Conservation (phyloP, 2,329 filamentous ascomycete species). For the Talaromyces amestolkiae region DNA sequence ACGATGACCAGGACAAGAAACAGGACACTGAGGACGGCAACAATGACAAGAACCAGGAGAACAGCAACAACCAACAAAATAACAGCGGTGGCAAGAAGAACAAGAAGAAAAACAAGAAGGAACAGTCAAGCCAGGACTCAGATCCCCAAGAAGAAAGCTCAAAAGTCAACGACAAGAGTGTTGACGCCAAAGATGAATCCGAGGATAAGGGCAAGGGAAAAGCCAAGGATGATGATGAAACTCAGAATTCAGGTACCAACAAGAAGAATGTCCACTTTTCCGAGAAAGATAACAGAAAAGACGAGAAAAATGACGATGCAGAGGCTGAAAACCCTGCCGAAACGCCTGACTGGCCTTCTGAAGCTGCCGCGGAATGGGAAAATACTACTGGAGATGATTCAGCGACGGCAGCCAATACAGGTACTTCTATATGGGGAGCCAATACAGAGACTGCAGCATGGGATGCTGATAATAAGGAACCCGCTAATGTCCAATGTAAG, state of each 20-base stretch:
- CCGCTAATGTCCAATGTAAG: not conserved
- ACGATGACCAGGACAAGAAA: not conserved
- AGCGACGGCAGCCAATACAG: not conserved
- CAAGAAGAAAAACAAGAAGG: not conserved
- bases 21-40: not conserved
- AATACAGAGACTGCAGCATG: not conserved
- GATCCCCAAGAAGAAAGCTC: not conserved
- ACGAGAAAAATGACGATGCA: not conserved
- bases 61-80: not conserved
- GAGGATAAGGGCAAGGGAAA: not conserved
- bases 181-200: not conserved
- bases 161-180: not conserved
- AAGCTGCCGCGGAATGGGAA: not conserved
- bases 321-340: not conserved
- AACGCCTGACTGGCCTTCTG: not conserved
- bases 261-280: conserved; percentile 7
- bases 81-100: not conserved
- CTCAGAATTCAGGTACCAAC: not conserved
- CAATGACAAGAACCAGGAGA: not conserved
- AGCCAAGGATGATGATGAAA: not conserved
- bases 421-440: not conserved
- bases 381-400: not conserved
- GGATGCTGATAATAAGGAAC: not conserved
- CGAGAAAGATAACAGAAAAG: not conserved
- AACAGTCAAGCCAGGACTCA: not conserved